phyloP scores from a whole-genome alignment of 257 asterid genomes.

The Solanum sparsipilum region DNA sequence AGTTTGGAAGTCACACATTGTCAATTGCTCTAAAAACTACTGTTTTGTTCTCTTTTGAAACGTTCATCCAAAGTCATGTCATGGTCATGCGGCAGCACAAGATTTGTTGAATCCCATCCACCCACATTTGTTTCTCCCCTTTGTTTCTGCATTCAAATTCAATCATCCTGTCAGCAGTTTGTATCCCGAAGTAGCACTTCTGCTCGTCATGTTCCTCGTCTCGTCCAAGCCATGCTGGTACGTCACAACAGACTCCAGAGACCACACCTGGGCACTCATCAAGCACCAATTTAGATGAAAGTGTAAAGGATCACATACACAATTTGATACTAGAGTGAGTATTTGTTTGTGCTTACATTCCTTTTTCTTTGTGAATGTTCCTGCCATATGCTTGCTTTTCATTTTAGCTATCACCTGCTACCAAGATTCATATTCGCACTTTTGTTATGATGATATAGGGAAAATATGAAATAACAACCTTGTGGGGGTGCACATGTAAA shows the following conservation, averaged over 20 bases:
- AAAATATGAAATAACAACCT: not conserved
- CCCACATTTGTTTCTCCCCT: conserved; percentile 64
- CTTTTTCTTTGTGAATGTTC: conserved; percentile 93
- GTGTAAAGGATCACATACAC: not conserved
- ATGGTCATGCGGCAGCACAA: conserved; percentile 36
- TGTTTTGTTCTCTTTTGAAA: not conserved
- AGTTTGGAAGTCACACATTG: not conserved
- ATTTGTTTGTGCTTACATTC: conserved; percentile 37
- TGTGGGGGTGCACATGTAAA: not conserved
- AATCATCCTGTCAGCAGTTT: conserved; percentile 62
- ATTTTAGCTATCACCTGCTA: conserved; percentile 67
- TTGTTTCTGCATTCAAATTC: conserved; percentile 73
- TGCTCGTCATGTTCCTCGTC: conserved; percentile 38
- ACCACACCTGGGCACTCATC: conserved; percentile 32
- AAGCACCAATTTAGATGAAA: not conserved
- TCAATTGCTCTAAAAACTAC: not conserved
- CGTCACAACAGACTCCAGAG: conserved; percentile 40
- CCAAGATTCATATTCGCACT: not conserved
- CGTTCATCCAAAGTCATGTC: conserved; percentile 8
- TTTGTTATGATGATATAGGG: not conserved
- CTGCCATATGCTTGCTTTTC: conserved; percentile 89
- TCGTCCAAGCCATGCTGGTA: conserved; percentile 70
- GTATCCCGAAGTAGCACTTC: conserved; percentile 65
- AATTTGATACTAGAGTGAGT: not conserved
- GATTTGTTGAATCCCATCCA: conserved; percentile 71